These are phyloP conservation scores for Histomonas meleagridis DNA, from an alignment of 208 protist genomes.

Conservation along the genomic window DNA sequence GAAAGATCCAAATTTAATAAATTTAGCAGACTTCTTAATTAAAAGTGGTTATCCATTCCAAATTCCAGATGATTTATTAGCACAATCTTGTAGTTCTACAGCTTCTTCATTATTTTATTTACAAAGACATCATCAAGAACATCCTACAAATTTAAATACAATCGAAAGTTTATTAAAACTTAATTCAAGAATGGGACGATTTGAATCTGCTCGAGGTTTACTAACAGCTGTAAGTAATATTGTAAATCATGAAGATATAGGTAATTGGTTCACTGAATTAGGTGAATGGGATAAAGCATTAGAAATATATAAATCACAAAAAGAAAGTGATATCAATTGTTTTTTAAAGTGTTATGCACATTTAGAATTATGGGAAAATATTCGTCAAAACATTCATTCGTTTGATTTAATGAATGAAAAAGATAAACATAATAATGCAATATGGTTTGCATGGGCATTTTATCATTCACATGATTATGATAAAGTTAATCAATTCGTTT, in stretches of 20 bases:
- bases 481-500: neutral
- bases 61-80: neutral
- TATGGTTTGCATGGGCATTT: neutral
- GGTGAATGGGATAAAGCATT: neutral
- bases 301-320: neutral
- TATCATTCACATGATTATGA: neutral
- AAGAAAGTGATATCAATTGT: neutral
- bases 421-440: neutral
- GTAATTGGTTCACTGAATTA: neutral
- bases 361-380: neutral
- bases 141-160: neutral
- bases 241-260: neutral
- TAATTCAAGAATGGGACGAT: neutral
- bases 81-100: neutral
- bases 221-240: neutral
- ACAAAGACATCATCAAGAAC: neutral
- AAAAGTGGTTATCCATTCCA: neutral
- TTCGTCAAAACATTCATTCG: neutral
- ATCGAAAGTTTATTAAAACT: neutral
- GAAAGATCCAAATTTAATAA: neutral
- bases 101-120: neutral
- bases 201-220: neutral
- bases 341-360: neutral
- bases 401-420: neutral
- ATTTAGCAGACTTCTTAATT: neutral